Evolutionary conservation across 2,329 filamentous ascomycete species (phyloP).

Genomic region (Didymella keratinophila): DNA sequence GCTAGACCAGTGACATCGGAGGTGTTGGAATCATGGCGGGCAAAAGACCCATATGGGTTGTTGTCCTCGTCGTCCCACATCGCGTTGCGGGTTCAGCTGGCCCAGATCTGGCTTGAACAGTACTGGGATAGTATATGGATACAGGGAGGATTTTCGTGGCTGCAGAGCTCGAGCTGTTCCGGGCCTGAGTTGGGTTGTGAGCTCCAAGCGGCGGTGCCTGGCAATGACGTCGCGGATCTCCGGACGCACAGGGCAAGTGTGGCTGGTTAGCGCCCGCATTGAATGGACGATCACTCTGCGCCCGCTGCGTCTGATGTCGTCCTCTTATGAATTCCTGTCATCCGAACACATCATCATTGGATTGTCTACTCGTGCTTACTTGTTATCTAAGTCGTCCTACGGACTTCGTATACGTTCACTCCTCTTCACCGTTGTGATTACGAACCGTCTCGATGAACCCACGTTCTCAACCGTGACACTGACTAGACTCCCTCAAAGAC

Average conservation of each 20-base stretch:
- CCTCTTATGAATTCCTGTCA: background rate
- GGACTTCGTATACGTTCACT: background rate
- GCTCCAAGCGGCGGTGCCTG: conserved; percentile 18
- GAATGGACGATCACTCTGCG: background rate
- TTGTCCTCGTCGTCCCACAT: conserved; percentile 99
- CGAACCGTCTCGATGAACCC: background rate
- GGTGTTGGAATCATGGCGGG: conserved; percentile 80
- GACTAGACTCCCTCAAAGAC: background rate
- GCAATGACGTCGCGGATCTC: conserved; percentile 15
- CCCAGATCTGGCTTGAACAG: background rate
- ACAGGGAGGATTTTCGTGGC: conserved; percentile 1
- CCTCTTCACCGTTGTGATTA: background rate
- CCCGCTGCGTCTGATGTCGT: background rate
- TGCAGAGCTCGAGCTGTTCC: conserved; percentile 11
- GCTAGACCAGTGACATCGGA: conserved; percentile 62
- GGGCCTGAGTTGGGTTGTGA: conserved; percentile 17
- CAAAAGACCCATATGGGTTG: conserved; percentile 95
- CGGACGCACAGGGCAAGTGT: conserved; percentile 14
- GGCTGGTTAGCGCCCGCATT: background rate
- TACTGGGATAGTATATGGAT: background rate
- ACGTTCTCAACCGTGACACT: background rate
- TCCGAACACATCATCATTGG: background rate
- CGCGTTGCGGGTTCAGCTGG: conserved; percentile 21
- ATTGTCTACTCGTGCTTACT: background rate
- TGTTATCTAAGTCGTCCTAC: background rate